These are phyloP conservation scores for Colletotrichum sp. DNA, from an alignment of 2,329 filamentous ascomycete species.

Conservation along the genomic window DNA sequence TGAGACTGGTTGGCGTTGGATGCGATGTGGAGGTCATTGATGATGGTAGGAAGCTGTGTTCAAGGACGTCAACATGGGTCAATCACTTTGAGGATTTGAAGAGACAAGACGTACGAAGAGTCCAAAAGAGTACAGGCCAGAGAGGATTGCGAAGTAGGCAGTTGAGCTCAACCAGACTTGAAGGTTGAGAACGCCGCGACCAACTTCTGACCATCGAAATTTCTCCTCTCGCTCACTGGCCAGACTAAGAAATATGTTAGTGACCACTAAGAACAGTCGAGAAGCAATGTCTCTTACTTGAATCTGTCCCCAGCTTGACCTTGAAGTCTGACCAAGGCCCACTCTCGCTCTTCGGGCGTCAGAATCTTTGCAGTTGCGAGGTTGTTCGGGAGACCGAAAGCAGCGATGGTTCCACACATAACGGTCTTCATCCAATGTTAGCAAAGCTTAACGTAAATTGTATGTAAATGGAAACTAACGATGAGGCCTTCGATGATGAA, in stretches of 20 bases:
- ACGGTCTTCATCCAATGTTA: conserved; percentile 49
- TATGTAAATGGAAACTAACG: conserved; percentile 31
- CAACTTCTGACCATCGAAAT: conserved; percentile 67
- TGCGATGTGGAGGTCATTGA: conserved; percentile 59
- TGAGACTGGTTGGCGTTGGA: conserved; percentile 62
- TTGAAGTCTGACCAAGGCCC: conserved; percentile 49
- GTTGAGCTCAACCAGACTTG: conserved; percentile 68
- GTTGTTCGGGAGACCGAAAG: conserved; percentile 60
- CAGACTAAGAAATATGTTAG: background rate
- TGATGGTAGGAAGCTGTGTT: conserved; percentile 65
- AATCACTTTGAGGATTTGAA: background rate
- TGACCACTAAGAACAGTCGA: accelerated
- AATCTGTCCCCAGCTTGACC: conserved; percentile 39
- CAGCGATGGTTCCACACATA: conserved; percentile 55
- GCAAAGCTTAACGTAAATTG: background rate
- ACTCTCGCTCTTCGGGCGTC: conserved; percentile 53
- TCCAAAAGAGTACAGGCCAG: conserved; percentile 66
- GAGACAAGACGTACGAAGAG: conserved; percentile 56
- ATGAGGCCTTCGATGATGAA: conserved; percentile 65
- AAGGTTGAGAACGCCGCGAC: conserved; percentile 62
- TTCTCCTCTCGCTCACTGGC: conserved; percentile 43
- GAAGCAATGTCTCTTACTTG: conserved; percentile 21
- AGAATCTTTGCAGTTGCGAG: conserved; percentile 60
- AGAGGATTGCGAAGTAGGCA: conserved; percentile 65
- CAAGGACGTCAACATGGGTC: background rate